A percentile compares a stretch with the other conserved stretches of the same genome.
Conservation (phyloP, 2,329 filamentous ascomycete genomes). For the Fusarium temperatum region DNA sequence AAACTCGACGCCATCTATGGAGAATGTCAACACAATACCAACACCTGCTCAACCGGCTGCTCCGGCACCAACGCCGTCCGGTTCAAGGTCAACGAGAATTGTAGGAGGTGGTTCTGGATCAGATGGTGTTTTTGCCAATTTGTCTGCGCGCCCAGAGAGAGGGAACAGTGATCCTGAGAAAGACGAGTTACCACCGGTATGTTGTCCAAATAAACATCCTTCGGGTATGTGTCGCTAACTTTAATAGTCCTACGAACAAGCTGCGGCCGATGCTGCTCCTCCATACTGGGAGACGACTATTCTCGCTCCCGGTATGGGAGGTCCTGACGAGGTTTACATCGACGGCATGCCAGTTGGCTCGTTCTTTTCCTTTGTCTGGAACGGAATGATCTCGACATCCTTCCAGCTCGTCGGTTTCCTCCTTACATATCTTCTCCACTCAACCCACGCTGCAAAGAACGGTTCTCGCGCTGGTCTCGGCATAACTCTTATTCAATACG, state of each 20-base stretch:
- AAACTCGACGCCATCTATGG: constrained; percentile 51
- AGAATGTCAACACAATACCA: constrained; percentile 31
- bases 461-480: constrained; percentile 93
- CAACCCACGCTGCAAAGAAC: constrained; percentile 97
- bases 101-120: constrained; percentile 81
- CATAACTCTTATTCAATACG: constrained; percentile 94
- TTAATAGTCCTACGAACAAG: constrained; percentile 92
- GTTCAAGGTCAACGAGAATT: constrained; percentile 55
- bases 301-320: constrained; percentile 86
- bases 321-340: constrained; percentile 94
- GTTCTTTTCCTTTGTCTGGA: constrained; percentile 88
- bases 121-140: constrained; percentile 95
- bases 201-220: constrained; percentile 49
- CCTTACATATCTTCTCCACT: constrained; percentile 96
- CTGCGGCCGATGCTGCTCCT: constrained; percentile 92
- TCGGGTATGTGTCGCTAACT: constrained; percentile 45
- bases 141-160: constrained; percentile 87
- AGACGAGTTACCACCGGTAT: constrained; percentile 92
- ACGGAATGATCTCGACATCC: constrained; percentile 95
- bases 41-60: constrained; percentile 20
- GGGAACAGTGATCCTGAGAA: constrained; percentile 79
- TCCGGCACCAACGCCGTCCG: constrained; percentile 43
- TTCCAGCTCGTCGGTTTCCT: constrained; percentile 98
- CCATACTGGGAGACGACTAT: constrained; percentile 99
- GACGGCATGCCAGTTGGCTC: constrained; percentile 94